Base-by-base conservation (phyloP, 805 yeast genomes). In the Metschnikowia colocasiae region DNA sequence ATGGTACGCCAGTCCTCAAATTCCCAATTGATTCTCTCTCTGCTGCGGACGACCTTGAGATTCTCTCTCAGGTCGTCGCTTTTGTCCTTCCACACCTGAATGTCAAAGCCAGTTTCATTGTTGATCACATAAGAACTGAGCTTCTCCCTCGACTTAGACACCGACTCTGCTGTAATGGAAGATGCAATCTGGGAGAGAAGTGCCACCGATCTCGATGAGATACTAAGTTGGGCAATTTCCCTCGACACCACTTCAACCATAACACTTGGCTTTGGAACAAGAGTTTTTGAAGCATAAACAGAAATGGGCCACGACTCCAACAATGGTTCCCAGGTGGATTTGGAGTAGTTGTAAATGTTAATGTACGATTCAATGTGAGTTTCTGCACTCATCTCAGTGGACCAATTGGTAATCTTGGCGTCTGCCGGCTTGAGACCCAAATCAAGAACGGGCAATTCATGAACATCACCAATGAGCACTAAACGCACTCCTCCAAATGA, bases 301-400 rank as follows among this genome's bases (percentile, higher is more conserved):
- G 88, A 82, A 43, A 92, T 71, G 6, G 88, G 83, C 87, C 96
- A 86, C 0, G 92, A 84, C 59, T 94, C 99, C 42, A 94, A 63
- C 39, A 94, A 69, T 0, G 99, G 97, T 59, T 94, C 98, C 98
- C 99, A 91, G 0, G 89, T 79, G 3, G 97, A 90, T 51, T 86
- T 81, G 0, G 97, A 80, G 62, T 91, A 91, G 62, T 90, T 90
- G 72, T 86, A 91, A 18, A 88, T 80, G 63, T 88, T 90, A 8
- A 86, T 77, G 50, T 71, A 78, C 0, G 89, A 75, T 50, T 81
- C 86, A 30, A 90, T 64, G 22, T 79, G 77, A 0, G 85, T 73
- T 47, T 81, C 82, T 1, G 88, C 86, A 55, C 82, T 83, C 46
- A 91, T 64, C 50, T 87, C 91, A 1, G 91, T 82, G 0, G 96